Percentiles rank a stretch among this genome's conserved stretches.
These are phyloP conservation scores for Sisymbrium irio DNA, from an alignment of 345 rosid species.

Conservation along the genomic window DNA sequence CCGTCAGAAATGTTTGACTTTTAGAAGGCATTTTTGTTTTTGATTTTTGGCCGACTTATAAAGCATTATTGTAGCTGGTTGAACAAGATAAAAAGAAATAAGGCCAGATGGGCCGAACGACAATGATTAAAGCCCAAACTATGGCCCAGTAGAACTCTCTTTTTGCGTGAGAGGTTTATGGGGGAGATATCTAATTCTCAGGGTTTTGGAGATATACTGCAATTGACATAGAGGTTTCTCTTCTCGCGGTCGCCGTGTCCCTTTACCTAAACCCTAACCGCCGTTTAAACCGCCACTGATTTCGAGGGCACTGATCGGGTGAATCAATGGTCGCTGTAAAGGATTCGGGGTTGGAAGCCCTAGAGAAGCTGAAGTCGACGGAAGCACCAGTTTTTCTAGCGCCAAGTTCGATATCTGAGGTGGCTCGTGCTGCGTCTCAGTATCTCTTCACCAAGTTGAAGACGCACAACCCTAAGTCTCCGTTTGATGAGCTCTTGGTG, in stretches of 20 bases:
- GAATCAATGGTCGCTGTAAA: constrained; percentile 38
- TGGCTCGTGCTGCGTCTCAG: constrained; percentile 58
- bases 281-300: neutral
- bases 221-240: constrained; percentile 1
- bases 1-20: neutral
- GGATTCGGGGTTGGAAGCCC: constrained; percentile 48
- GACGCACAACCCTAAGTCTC: constrained; percentile 57
- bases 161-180: neutral
- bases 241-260: neutral
- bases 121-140: neutral
- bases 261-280: constrained; percentile 11
- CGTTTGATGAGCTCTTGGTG: constrained; percentile 58
- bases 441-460: constrained; percentile 58
- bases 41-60: neutral
- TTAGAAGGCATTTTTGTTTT: neutral
- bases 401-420: constrained; percentile 50
- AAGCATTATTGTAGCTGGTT: neutral
- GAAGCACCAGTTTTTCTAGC: constrained; percentile 73
- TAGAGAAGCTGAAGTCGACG: constrained; percentile 55
- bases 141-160: neutral
- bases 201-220: constrained; percentile 6
- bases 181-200: neutral
- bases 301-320: neutral
- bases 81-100: no score
- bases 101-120: neutral